Percentiles rank a stretch among this genome's conserved stretches.
Conservation (phyloP, 148 eudicot species). For the Cornus kousa region DNA sequence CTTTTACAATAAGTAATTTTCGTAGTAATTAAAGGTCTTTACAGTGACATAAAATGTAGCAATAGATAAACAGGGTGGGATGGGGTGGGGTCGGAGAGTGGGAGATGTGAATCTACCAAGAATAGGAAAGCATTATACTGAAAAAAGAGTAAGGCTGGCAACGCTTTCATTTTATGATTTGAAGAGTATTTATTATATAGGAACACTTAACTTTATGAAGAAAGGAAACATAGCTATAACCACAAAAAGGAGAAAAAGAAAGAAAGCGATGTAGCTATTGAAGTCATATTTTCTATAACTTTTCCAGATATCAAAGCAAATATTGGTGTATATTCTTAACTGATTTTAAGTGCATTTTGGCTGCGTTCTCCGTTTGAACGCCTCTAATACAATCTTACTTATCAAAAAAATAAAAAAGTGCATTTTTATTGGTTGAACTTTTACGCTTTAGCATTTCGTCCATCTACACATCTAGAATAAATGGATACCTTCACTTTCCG, state of each 20-base stretch:
- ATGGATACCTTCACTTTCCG: not conserved
- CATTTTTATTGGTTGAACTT: not conserved
- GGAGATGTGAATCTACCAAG: not conserved
- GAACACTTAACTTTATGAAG: not conserved
- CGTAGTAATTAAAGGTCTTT: not conserved
- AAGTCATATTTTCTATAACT: not conserved
- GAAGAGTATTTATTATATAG: not conserved
- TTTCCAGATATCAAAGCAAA: not conserved
- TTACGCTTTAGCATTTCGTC: not conserved
- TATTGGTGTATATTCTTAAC: not conserved
- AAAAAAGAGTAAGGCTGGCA: not conserved
- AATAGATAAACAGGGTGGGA: not conserved
- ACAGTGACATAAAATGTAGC: not conserved
- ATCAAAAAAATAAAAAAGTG: not conserved
- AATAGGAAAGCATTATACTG: not conserved
- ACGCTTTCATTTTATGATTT: not conserved
- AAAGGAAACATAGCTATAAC: not conserved
- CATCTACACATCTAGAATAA: no score
- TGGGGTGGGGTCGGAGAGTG: not conserved
- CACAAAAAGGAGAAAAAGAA: no score
- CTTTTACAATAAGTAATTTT: not conserved
- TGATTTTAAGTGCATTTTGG: not conserved
- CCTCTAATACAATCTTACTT: no score
- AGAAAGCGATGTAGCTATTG: not conserved
- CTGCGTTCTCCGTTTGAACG: no score